These are phyloP conservation scores for Ophiocordyceps robertsii DNA, from an alignment of 2,329 filamentous ascomycete species.

Conservation along the genomic window DNA sequence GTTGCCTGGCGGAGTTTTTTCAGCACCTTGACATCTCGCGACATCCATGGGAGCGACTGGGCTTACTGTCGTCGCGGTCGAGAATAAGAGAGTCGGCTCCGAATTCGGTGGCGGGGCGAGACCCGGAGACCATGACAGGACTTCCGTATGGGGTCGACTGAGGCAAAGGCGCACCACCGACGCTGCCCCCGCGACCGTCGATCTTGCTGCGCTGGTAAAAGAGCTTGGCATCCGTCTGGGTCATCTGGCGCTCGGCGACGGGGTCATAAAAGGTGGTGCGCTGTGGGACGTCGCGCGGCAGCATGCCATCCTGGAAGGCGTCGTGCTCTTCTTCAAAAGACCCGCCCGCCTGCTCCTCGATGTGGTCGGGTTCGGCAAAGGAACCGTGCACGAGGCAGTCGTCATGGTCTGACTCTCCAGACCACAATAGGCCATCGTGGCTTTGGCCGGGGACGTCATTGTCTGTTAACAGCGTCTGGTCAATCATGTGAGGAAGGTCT, in stretches of 20 bases:
- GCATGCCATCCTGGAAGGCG: conserved; percentile 39
- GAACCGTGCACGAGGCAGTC: conserved; percentile 11
- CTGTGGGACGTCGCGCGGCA: conserved; percentile 45
- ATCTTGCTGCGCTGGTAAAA: conserved; percentile 86
- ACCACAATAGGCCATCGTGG: conserved; percentile 8
- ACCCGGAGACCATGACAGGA: conserved; percentile 25
- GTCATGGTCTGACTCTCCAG: conserved; percentile 18
- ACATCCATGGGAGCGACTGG: neutral
- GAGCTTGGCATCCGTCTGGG: conserved; percentile 84
- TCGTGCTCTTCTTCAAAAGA: conserved; percentile 5
- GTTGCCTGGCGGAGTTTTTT: conserved; percentile 4
- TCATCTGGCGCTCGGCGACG: conserved; percentile 86
- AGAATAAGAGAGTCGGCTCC: conserved; percentile 20
- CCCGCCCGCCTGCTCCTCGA: conserved; percentile 4
- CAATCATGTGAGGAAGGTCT: neutral
- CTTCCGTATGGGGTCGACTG: conserved; percentile 32
- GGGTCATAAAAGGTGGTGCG: conserved; percentile 89
- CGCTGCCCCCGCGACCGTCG: conserved; percentile 26
- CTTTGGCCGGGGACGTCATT: neutral
- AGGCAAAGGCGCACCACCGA: conserved; percentile 20
- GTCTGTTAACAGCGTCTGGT: neutral
- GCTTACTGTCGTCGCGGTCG: conserved; percentile 13
- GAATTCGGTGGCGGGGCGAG: conserved; percentile 21
- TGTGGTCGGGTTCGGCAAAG: conserved; percentile 9
- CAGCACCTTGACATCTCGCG: neutral